Conservation (phyloP, 2,329 filamentous ascomycete genomes). For the Claviceps purpurea region DNA sequence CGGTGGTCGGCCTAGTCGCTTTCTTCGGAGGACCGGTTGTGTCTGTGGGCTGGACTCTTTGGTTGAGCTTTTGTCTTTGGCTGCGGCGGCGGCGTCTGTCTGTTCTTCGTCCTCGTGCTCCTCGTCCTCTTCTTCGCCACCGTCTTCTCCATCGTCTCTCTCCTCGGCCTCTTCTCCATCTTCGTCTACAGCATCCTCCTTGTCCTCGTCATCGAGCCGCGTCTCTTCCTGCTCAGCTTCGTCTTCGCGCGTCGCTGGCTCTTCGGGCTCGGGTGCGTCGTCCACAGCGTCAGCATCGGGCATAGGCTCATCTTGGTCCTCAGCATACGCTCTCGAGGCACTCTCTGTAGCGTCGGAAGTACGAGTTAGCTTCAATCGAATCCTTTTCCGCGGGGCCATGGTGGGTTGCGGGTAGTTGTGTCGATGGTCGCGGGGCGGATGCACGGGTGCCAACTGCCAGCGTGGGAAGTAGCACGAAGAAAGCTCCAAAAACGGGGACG, state of each 20-base stretch:
- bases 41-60: conserved; percentile 44
- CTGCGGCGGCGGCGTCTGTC: conserved; percentile 16
- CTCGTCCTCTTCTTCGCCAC: conserved; percentile 25
- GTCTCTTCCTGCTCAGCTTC: conserved; percentile 20
- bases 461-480: neutral
- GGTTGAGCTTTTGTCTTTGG: conserved; percentile 27
- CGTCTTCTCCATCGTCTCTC: conserved; percentile 20
- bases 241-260: conserved; percentile 14
- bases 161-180: neutral
- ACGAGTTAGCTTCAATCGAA: conserved; percentile 22
- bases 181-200: conserved; percentile 33
- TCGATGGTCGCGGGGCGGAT: neutral
- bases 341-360: conserved; percentile 22
- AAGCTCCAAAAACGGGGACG: neutral
- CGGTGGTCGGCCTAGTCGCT: conserved; percentile 71
- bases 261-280: conserved; percentile 12
- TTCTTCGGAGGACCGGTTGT: conserved; percentile 53
- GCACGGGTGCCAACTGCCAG: neutral
- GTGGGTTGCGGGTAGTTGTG: neutral
- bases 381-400: conserved; percentile 17
- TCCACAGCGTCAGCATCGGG: conserved; percentile 17
- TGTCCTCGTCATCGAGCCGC: conserved; percentile 26
- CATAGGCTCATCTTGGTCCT: conserved; percentile 27
- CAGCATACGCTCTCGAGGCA: conserved; percentile 28
- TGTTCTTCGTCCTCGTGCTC: conserved; percentile 12